Conservation (phyloP, 306 rosid species). For the Biancaea sappan region DNA sequence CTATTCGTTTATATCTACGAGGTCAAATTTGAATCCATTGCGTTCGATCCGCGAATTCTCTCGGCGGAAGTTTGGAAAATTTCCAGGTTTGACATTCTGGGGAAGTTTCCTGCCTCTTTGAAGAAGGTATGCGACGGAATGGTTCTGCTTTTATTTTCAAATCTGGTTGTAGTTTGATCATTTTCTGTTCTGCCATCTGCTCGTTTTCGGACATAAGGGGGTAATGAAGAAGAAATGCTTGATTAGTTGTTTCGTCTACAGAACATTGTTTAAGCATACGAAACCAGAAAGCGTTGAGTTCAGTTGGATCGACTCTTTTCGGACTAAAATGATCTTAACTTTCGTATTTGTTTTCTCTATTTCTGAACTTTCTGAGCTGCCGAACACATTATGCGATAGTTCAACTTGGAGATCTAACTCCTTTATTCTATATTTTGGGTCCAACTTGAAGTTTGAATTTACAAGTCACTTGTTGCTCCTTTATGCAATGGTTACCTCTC, state of each 20-base stretch:
- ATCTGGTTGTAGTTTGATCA: conserved; percentile 22
- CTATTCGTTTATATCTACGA: conserved; percentile 34
- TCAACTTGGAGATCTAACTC: conserved; percentile 44
- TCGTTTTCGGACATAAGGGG: conserved; percentile 35
- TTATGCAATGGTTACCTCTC: conserved; percentile 3
- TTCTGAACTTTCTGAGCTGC: conserved; percentile 4
- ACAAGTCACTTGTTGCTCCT: conserved; percentile 4
- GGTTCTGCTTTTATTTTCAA: conserved; percentile 19
- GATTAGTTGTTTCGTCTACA: conserved; percentile 31
- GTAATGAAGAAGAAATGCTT: conserved; percentile 5
- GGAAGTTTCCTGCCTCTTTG: conserved; percentile 29
- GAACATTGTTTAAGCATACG: conserved; percentile 9
- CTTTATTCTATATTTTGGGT: conserved; percentile 9
- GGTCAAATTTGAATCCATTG: conserved; percentile 52
- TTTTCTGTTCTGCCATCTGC: not conserved
- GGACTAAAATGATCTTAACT: conserved; percentile 24
- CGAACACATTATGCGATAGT: conserved; percentile 18
- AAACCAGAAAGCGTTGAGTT: conserved; percentile 19
- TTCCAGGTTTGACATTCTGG: conserved; percentile 38
- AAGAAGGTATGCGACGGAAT: conserved; percentile 48
- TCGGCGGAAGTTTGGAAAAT: conserved; percentile 31
- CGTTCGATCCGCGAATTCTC: conserved; percentile 57
- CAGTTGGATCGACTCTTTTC: conserved; percentile 27
- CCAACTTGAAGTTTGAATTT: conserved; percentile 22
- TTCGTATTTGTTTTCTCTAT: not conserved